These are phyloP conservation scores for Irineochytrium annulatum DNA, from an alignment of 192 early-diverging fungal species.

Conservation along the genomic window DNA sequence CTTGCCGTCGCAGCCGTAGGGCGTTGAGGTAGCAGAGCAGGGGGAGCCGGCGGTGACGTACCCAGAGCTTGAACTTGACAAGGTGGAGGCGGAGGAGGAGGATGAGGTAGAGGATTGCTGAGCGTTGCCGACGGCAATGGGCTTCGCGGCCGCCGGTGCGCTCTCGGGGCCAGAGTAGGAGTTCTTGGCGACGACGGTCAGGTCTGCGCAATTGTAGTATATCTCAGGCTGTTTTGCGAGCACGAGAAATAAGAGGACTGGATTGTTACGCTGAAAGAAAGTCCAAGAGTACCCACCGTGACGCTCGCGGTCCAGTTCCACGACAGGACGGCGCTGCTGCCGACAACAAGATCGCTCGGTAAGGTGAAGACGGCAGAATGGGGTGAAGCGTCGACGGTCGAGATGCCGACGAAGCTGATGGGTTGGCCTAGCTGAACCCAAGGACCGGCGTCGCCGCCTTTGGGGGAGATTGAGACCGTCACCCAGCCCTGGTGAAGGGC, in stretches of 20 bases:
- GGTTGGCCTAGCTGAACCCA: not conserved
- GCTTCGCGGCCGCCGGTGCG: not conserved
- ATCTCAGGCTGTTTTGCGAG: not conserved
- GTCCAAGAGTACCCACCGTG: not conserved
- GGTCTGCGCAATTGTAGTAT: not conserved
- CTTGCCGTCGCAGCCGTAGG: not conserved
- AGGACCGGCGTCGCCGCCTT: not conserved
- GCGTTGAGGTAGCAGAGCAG: not conserved
- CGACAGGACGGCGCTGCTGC: not conserved
- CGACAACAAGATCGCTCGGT: not conserved
- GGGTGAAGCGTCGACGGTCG: not conserved
- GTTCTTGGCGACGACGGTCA: not conserved
- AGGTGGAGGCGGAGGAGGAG: not conserved
- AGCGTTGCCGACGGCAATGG: not conserved
- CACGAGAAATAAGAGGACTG: not conserved
- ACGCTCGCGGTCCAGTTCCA: not conserved
- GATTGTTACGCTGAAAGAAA: not conserved
- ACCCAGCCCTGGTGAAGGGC: constrained; percentile 1
- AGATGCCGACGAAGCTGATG: not conserved
- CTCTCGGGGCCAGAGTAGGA: not conserved
- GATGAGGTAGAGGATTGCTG: not conserved
- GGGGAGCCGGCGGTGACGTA: not conserved
- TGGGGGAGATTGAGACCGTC: not conserved
- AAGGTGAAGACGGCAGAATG: not conserved
- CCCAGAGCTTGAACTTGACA: not conserved